These are phyloP conservation scores for Penicillium sp. DNA, from an alignment of 2,329 filamentous ascomycete species.

Conservation along the genomic window DNA sequence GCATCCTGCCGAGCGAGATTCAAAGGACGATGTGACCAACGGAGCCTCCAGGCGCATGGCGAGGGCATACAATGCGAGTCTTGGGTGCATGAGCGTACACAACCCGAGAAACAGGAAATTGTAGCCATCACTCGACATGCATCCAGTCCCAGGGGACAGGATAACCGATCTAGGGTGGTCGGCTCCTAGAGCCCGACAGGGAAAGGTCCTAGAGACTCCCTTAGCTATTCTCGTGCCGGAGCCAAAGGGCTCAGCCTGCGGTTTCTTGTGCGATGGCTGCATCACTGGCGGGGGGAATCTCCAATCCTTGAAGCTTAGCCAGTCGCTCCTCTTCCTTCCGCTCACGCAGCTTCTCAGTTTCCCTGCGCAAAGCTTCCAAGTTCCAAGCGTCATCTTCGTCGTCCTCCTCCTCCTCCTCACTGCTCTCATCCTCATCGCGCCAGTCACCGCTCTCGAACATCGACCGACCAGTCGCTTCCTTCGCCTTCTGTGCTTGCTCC, in stretches of 20 bases:
- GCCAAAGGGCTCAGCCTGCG: conserved; percentile 26
- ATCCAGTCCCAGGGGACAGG: conserved; percentile 22
- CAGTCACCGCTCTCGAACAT: conserved; percentile 97
- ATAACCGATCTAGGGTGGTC: conserved; percentile 8
- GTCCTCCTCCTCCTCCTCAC: conserved; percentile 53
- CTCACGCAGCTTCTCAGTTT: conserved; percentile 74
- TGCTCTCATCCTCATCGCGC: conserved; percentile 64
- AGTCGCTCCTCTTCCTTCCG: conserved; percentile 74
- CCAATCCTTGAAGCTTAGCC: conserved; percentile 34
- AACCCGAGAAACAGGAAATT: conserved; percentile 11
- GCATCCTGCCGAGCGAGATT: conserved; percentile 3
- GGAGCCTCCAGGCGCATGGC: conserved; percentile 24
- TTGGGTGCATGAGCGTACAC: conserved; percentile 4
- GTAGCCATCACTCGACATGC: conserved; percentile 28
- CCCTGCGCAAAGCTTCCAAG: conserved; percentile 72
- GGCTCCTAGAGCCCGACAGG: conserved; percentile 7
- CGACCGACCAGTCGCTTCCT: conserved; percentile 91
- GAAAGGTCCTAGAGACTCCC: conserved; percentile 24
- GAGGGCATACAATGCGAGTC: conserved; percentile 21
- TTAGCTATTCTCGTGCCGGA: conserved; percentile 28
- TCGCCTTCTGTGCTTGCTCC: conserved; percentile 81
- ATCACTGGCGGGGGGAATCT: conserved; percentile 21
- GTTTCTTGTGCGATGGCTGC: conserved; percentile 24
- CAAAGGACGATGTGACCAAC: conserved; percentile 17
- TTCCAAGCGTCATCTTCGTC: conserved; percentile 67